These are phyloP conservation scores for Cladosporium colombiae DNA, from an alignment of 2,329 filamentous ascomycete genomes.

Conservation along the genomic window DNA sequence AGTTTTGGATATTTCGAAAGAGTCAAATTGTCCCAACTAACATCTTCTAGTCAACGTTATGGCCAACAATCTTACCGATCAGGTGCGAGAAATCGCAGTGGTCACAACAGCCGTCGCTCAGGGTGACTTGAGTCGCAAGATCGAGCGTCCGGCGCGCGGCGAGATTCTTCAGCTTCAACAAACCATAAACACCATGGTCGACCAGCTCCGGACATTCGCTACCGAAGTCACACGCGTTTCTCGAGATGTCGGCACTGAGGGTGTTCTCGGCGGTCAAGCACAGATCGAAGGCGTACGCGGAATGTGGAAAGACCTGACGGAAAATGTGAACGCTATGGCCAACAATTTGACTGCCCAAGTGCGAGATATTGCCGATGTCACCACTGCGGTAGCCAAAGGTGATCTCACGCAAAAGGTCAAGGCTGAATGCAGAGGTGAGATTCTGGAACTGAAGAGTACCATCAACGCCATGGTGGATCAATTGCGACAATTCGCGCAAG, in stretches of 20 bases:
- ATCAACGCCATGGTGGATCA: conserved; percentile 58
- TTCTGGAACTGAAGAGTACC: conserved; percentile 53
- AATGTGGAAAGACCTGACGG: conserved; percentile 66
- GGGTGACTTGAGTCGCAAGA: conserved; percentile 93
- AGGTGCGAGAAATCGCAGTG: conserved; percentile 95
- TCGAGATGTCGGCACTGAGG: conserved; percentile 64
- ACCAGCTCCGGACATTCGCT: conserved; percentile 65
- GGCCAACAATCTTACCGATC: conserved; percentile 96
- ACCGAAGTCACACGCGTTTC: conserved; percentile 66
- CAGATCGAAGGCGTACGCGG: conserved; percentile 66
- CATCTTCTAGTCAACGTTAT: conserved; percentile 77
- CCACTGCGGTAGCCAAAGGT: conserved; percentile 54
- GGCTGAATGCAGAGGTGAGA: conserved; percentile 55
- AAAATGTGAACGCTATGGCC: conserved; percentile 57
- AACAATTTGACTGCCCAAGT: conserved; percentile 56
- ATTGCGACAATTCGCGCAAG: conserved; percentile 54
- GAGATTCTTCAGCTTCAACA: conserved; percentile 95
- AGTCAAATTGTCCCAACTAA: conserved; percentile 25
- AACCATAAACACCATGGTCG: conserved; percentile 73
- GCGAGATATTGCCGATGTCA: conserved; percentile 55
- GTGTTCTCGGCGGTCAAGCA: conserved; percentile 63
- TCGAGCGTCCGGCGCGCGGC: conserved; percentile 87
- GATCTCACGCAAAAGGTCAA: conserved; percentile 55
- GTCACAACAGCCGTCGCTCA: conserved; percentile 94
- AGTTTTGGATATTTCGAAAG: conserved; percentile 26